Evolutionary conservation across 2,329 filamentous ascomycete genomes (phyloP), one percentile per base, ranked within the genome.

Genomic region (Chaetomiaceae sp.): DNA sequence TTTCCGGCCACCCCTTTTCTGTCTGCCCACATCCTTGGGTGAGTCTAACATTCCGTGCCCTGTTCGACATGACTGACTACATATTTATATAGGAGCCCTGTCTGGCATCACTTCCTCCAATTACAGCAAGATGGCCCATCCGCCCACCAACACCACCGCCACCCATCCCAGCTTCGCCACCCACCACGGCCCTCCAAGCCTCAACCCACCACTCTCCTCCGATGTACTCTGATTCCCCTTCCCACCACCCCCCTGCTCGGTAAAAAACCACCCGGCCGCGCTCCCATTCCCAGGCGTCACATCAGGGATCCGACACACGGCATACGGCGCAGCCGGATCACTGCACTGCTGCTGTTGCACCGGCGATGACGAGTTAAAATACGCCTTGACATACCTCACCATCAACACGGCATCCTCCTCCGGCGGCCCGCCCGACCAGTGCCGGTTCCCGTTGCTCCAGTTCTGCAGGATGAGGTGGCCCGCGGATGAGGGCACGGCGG

Each of bases 351-450:
- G 64, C 14, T 75, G 63, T 49, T 62, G 55, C 2, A 60, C 55
- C 17, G 72, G 59, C 3, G 83, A n/a, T n/a, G n/a, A 83, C 14
- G 83, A 83, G 71, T 91, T 91, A 71, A 90, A 92, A 66, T 91
- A 92, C 0, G 83, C 83, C 65, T 87, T 89, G 51, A 89, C 76
- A 61, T 89, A 89, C 33, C 74, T 78, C 20, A 91, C 74, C 6
- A 75, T 79, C 59, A 88, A 72, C 16, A 76, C 68, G 0, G 86
- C 80, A 60, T 90, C 83, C 30, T 71, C 55, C 0, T 59, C 57
- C 0, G 87, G 87, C 3, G 87, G 87, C 0, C 87, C 87, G 12
- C 74, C 81, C 35, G 83, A 86, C 87, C 87, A 92, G 2, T 71
- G 62, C 5, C 73, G 63, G 62, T 90, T 85, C 30, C 87, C 87